These are phyloP conservation scores for Tuctoria greenei DNA, from an alignment of 176 grass and related monocot species.

Conservation along the genomic window DNA sequence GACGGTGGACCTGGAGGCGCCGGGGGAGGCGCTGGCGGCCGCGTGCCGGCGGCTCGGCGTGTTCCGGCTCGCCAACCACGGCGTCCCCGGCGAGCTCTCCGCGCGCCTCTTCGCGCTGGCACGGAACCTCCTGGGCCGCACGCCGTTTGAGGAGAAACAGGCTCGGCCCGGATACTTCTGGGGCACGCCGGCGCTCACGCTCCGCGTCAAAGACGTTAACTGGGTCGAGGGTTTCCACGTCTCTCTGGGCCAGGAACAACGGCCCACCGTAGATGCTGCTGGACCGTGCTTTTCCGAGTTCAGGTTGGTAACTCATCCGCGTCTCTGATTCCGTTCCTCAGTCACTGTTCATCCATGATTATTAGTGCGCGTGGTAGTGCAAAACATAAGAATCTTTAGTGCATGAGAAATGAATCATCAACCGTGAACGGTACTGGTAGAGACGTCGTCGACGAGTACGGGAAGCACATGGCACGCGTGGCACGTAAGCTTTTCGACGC, in stretches of 20 bases:
- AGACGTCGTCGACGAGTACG: slow-evolving; percentile 48
- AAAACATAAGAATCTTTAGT: no score
- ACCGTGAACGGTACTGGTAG: no score
- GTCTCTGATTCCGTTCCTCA: no score
- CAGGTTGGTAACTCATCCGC: no score
- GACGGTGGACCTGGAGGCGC: slow-evolving; percentile 29
- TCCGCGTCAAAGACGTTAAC: slow-evolving; percentile 53
- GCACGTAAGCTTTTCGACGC: slow-evolving; percentile 59
- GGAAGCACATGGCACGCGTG: slow-evolving; percentile 67
- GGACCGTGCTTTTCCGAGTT: neutral
- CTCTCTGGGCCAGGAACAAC: neutral
- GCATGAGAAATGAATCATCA: no score
- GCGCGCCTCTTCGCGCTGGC: slow-evolving; percentile 39
- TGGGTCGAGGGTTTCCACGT: slow-evolving; percentile 81
- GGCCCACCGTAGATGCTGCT: neutral
- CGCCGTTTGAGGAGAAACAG: slow-evolving; percentile 45
- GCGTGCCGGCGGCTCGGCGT: slow-evolving; percentile 48
- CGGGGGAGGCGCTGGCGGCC: slow-evolving; percentile 10
- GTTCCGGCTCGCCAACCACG: slow-evolving; percentile 66
- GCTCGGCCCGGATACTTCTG: slow-evolving; percentile 57
- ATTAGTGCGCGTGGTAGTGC: no score
- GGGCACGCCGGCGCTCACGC: slow-evolving; percentile 62
- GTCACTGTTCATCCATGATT: no score
- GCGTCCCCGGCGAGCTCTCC: slow-evolving; percentile 42
- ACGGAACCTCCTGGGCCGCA: neutral